phyloP scores from a whole-genome alignment of 176 grass and related monocot genomes.

The Oryza rufipogon region DNA sequence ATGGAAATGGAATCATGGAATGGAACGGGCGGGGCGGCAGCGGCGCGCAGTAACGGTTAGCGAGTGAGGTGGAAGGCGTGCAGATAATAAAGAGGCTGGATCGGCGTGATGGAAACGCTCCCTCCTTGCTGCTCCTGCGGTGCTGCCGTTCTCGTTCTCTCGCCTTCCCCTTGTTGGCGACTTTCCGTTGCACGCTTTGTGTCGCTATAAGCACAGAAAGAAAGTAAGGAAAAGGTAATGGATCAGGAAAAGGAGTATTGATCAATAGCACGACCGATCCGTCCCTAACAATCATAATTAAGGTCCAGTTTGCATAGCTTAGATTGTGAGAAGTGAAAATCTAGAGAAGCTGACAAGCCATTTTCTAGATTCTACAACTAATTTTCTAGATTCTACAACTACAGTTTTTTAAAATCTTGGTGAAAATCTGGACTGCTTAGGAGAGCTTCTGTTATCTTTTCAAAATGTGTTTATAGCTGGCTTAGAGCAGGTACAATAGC shows the following conservation, averaged over 20 bases:
- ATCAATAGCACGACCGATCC: neutral
- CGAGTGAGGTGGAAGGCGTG: conserved; percentile 9
- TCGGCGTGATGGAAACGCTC: conserved; percentile 29
- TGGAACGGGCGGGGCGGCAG: neutral
- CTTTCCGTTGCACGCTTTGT: neutral
- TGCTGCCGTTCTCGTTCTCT: neutral
- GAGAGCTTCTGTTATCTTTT: too few relatives aligned
- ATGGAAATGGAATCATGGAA: conserved; percentile 8
- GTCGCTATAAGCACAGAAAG: neutral
- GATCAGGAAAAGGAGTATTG: neutral
- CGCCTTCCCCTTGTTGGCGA: neutral
- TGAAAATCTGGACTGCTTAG: too few relatives aligned
- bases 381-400: too few relatives aligned
- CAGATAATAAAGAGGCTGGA: conserved; percentile 15
- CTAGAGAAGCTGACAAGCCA: too few relatives aligned
- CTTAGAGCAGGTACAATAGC: too few relatives aligned
- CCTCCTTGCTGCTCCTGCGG: neutral
- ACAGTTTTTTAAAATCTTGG: too few relatives aligned
- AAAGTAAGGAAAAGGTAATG: neutral
- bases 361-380: too few relatives aligned
- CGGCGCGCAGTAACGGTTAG: conserved; percentile 17
- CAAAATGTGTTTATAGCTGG: too few relatives aligned
- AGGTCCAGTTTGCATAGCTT: too few relatives aligned
- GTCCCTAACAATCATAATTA: neutral
- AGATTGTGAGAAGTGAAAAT: too few relatives aligned